Percentiles rank a stretch among this genome's conserved stretches.
These are phyloP conservation scores for Eucalyptus melliodora DNA, from an alignment of 345 rosid genomes.

Conservation along the genomic window DNA sequence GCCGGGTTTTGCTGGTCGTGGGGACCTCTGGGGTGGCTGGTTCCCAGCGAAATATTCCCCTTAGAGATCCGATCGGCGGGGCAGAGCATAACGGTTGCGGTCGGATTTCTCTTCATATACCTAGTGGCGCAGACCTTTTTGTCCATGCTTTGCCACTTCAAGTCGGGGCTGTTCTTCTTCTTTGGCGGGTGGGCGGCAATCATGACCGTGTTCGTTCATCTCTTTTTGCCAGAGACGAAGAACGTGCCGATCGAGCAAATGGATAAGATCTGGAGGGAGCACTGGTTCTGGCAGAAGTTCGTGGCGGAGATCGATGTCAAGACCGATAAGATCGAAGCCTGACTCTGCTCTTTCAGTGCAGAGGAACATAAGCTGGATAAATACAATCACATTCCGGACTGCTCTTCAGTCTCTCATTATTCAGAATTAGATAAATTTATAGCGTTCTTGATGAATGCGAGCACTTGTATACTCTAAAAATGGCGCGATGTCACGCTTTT, in stretches of 20 bases:
- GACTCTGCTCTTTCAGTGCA: not conserved
- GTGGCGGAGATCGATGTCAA: not conserved
- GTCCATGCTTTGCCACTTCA: conserved; percentile 25
- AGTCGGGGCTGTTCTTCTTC: conserved; percentile 32
- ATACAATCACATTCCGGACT: not conserved
- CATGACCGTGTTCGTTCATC: conserved; percentile 27
- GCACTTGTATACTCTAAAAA: not conserved
- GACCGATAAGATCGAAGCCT: not conserved
- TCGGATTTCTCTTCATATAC: conserved; percentile 18
- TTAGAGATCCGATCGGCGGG: conserved; percentile 27
- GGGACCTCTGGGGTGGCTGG: conserved; percentile 39
- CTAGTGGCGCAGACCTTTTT: conserved; percentile 24
- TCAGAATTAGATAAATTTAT: not conserved
- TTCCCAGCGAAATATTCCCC: conserved; percentile 34
- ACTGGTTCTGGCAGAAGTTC: conserved; percentile 22
- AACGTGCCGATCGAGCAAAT: conserved; percentile 26
- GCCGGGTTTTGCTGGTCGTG: conserved; percentile 32
- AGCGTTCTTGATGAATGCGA: not conserved
- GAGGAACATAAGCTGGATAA: not conserved
- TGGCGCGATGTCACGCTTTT: not conserved
- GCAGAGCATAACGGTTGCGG: conserved; percentile 24
- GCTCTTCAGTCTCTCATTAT: not conserved
- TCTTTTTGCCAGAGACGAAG: conserved; percentile 29
- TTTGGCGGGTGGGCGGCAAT: conserved; percentile 26
- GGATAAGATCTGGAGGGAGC: conserved; percentile 31